Evolutionary conservation across 257 asterid genomes (phyloP).

Genomic region (Thymus quinquecostatus): DNA sequence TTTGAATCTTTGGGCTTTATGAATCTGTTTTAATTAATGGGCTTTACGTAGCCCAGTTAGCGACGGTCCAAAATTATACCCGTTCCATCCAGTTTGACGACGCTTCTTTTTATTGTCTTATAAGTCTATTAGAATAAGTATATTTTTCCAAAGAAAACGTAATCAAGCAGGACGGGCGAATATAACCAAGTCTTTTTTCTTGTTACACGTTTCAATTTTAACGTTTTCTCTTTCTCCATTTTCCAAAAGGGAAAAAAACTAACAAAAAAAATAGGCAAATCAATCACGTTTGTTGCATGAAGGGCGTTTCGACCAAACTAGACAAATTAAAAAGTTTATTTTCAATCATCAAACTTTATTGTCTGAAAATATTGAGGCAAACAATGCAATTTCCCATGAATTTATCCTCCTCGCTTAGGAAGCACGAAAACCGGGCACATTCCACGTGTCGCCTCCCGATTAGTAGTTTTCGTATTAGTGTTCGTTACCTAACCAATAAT

Average conservation of each 20-base stretch:
- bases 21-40: not conserved
- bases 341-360: slow-evolving; percentile 32
- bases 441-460: slow-evolving; percentile 29
- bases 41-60: not conserved
- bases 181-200: not conserved
- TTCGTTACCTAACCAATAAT: slow-evolving; percentile 35
- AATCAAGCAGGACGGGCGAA: too few relatives aligned
- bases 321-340: not conserved
- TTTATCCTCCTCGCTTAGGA: slow-evolving; percentile 37
- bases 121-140: too few relatives aligned
- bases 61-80: too few relatives aligned
- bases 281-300: slow-evolving; percentile 4
- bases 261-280: slow-evolving; percentile 1
- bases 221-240: not conserved
- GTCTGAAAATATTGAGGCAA: slow-evolving; percentile 44
- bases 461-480: slow-evolving; percentile 23
- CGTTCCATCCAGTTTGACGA: too few relatives aligned
- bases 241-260: not conserved
- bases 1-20: not conserved
- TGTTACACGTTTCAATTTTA: not conserved
- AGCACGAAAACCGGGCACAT: slow-evolving; percentile 31
- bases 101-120: too few relatives aligned
- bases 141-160: too few relatives aligned
- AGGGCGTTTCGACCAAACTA: slow-evolving; percentile 10
- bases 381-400: slow-evolving; percentile 33